Evolutionary conservation across 148 eudicot genomes (phyloP).

Genomic region (Chenopodium formosanum): DNA sequence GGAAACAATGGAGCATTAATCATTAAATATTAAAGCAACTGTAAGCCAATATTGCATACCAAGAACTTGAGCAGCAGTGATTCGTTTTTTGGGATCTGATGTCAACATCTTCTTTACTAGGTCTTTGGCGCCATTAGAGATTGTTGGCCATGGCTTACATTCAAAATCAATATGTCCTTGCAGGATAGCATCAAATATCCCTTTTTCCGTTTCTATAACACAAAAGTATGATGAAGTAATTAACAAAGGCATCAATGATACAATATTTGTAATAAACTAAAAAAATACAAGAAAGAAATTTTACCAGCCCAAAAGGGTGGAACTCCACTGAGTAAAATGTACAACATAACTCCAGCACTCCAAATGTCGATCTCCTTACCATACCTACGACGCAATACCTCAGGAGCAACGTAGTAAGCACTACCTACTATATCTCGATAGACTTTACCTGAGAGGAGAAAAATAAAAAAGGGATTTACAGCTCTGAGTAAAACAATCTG

Average conservation of each 20-base stretch:
- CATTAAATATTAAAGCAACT: neutral
- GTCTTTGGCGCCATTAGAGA: conserved; percentile 83
- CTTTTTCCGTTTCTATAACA: conserved; percentile 72
- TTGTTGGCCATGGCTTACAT: conserved; percentile 84
- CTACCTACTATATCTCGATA: conserved; percentile 91
- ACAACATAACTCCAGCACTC: conserved; percentile 96
- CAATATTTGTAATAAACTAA: neutral
- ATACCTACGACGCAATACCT: conserved; percentile 75
- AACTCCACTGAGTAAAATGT: conserved; percentile 89
- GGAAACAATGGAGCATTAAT: neutral
- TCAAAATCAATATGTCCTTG: conserved; percentile 79
- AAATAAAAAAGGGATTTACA: neutral
- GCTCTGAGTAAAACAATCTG: conserved; percentile 15
- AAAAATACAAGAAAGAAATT: neutral
- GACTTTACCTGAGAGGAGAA: conserved; percentile 52
- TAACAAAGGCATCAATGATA: neutral
- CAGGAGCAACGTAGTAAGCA: conserved; percentile 95
- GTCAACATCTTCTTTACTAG: conserved; percentile 79
- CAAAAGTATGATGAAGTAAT: conserved; percentile 2
- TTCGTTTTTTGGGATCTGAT: conserved; percentile 71
- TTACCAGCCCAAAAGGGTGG: conserved; percentile 99
- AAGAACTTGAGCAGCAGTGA: conserved; percentile 86
- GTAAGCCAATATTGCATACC: conserved; percentile 39
- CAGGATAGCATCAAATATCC: conserved; percentile 78
- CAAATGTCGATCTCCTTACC: conserved; percentile 87